A percentile compares a stretch with the other conserved stretches of the same genome.
These are phyloP conservation scores for Striga asiatica DNA, from an alignment of 257 asterid species.

Conservation along the genomic window DNA sequence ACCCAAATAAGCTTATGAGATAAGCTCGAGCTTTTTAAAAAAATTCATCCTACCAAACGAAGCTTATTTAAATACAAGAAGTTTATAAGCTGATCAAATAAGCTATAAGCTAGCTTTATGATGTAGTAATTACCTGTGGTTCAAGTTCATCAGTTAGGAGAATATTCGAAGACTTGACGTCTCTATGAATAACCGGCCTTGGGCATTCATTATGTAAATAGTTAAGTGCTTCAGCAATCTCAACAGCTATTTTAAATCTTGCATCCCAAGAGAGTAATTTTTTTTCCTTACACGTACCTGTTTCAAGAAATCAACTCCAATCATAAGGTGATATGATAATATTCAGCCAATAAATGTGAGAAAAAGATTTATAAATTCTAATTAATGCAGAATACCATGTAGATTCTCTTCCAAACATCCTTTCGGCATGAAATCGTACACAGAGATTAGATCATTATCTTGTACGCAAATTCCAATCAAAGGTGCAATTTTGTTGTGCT, in stretches of 20 bases:
- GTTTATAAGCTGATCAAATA: too few species aligned
- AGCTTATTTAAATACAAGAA: too few species aligned
- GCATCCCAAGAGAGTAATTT: conserved; percentile 56
- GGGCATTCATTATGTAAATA: conserved; percentile 58
- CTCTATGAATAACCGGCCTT: conserved; percentile 75
- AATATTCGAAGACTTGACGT: conserved; percentile 79
- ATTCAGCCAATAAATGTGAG: not conserved
- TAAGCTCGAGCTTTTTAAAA: too few species aligned
- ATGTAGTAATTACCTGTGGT: conserved; percentile 94
- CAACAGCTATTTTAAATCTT: conserved; percentile 63
- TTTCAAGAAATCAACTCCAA: conserved; percentile 13
- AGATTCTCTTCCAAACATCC: conserved; percentile 82
- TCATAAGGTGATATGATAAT: conserved; percentile 9
- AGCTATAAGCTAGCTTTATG: too few species aligned
- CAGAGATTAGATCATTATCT: conserved; percentile 48
- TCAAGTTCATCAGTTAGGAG: conserved; percentile 54
- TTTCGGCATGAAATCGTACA: conserved; percentile 47
- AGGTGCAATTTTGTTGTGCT: conserved; percentile 51
- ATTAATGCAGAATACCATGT: conserved; percentile 36
- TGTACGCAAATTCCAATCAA: conserved; percentile 68
- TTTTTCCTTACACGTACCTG: conserved; percentile 35
- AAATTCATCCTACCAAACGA: too few species aligned
- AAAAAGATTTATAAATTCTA: not conserved
- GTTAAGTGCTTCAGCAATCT: conserved; percentile 76
- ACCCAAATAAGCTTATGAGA: too few species aligned